Percentiles rank a stretch among this genome's conserved stretches.
These are phyloP conservation scores for Neonectria sp. DNA, from an alignment of 2,329 filamentous ascomycete genomes.

Conservation along the genomic window DNA sequence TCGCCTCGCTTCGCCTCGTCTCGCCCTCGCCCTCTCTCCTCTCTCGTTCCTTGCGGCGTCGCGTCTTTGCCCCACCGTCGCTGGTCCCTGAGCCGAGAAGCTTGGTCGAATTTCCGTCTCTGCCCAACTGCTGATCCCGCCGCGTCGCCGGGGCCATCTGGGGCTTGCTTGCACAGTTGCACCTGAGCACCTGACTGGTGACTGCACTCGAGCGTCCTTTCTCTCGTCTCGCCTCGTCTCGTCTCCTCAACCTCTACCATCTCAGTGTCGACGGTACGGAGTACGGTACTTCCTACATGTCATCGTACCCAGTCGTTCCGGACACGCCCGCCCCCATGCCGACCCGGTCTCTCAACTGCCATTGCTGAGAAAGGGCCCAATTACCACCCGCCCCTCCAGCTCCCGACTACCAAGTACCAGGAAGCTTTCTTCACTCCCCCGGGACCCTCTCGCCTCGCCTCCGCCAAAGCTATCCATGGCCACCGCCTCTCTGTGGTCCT, in stretches of 20 bases:
- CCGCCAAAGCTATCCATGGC: slow-evolving; percentile 51
- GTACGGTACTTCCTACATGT: slow-evolving; percentile 47
- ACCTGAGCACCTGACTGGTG: slow-evolving; percentile 29
- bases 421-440: slow-evolving; percentile 50
- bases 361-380: slow-evolving; percentile 49
- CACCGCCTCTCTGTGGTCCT: slow-evolving; percentile 56
- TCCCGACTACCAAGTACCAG: slow-evolving; percentile 48
- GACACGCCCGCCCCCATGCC: slow-evolving; percentile 51
- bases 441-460: slow-evolving; percentile 47
- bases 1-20: slow-evolving; percentile 33
- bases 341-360: slow-evolving; percentile 47
- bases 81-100: slow-evolving; percentile 44
- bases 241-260: slow-evolving; percentile 40
- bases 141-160: slow-evolving; percentile 43
- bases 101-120: slow-evolving; percentile 47
- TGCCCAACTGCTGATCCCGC: slow-evolving; percentile 51
- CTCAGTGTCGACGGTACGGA: slow-evolving; percentile 37
- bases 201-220: slow-evolving; percentile 39
- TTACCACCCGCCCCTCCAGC: slow-evolving; percentile 48
- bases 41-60: slow-evolving; percentile 36
- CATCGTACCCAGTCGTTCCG: slow-evolving; percentile 50
- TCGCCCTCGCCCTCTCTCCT: slow-evolving; percentile 24
- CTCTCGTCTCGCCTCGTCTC: slow-evolving; percentile 4
- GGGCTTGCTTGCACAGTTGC: slow-evolving; percentile 28
- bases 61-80: slow-evolving; percentile 46